Percentiles rank a stretch among this genome's conserved stretches.
Evolutionary conservation across 805 yeast genomes (phyloP).

Genomic region (Schizosaccharomyces octosporus): DNA sequence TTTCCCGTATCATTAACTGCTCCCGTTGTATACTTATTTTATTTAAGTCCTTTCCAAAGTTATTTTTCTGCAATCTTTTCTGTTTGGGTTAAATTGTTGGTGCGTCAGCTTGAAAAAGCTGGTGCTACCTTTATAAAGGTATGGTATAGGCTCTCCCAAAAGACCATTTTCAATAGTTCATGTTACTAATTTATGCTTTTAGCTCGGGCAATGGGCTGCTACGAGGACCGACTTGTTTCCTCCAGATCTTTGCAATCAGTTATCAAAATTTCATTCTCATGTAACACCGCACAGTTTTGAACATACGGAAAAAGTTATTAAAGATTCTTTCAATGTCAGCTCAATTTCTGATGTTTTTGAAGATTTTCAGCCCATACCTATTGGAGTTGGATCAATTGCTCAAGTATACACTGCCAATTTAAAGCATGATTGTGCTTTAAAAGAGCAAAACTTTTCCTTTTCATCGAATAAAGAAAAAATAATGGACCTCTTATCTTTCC

Average conservation of each 20-base stretch:
- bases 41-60: background rate
- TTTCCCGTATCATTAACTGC: background rate
- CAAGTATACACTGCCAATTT: constrained; percentile 18
- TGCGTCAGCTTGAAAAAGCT: constrained; percentile 49
- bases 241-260: constrained; percentile 45
- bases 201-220: constrained; percentile 97
- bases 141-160: constrained; percentile 5
- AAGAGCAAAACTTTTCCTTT: background rate
- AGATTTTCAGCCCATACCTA: constrained; percentile 46
- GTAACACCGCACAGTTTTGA: constrained; percentile 46
- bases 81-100: constrained; percentile 16
- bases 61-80: constrained; percentile 13
- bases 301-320: constrained; percentile 33
- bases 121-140: constrained; percentile 54
- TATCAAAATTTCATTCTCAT: constrained; percentile 59
- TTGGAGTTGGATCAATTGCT: constrained; percentile 97
- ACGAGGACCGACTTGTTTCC: constrained; percentile 87
- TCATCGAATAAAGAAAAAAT: background rate
- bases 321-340: constrained; percentile 31
- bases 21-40: background rate
- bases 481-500: background rate
- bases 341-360: constrained; percentile 53
- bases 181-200: constrained; percentile 9
- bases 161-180: background rate
- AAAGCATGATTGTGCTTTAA: background rate